A percentile compares a stretch with the other conserved stretches of the same genome.
Evolutionary conservation across 495 filamentous ascomycete genomes (phyloP).

Genomic region (Penicillium parvum): DNA sequence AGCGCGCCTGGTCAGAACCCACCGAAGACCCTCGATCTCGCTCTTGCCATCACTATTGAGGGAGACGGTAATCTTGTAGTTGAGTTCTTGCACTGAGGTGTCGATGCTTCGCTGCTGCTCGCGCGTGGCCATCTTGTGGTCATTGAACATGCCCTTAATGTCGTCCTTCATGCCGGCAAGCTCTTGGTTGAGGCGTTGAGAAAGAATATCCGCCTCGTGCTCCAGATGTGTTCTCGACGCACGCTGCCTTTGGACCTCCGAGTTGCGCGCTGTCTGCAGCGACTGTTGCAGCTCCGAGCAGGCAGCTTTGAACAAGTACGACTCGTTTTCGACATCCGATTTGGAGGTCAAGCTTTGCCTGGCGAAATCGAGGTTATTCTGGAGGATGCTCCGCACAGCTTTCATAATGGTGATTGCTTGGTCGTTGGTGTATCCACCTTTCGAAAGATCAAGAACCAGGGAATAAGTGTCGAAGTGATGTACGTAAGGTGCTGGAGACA

Average conservation of each 20-base stretch:
- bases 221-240: conserved; percentile 79
- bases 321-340: conserved; percentile 79
- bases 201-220: conserved; percentile 89
- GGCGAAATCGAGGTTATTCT: conserved; percentile 74
- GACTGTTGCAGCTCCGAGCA: conserved; percentile 88
- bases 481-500: conserved; percentile 73
- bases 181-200: conserved; percentile 77
- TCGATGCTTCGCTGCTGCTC: conserved; percentile 82
- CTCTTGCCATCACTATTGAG: conserved; percentile 83
- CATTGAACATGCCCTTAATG: conserved; percentile 92
- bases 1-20: conserved; percentile 83
- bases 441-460: conserved; percentile 70
- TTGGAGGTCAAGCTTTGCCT: conserved; percentile 70
- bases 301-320: conserved; percentile 89
- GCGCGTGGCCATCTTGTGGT: conserved; percentile 86
- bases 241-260: conserved; percentile 62
- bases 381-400: conserved; percentile 69
- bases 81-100: conserved; percentile 80
- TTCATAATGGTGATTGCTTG: conserved; percentile 86
- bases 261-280: conserved; percentile 51
- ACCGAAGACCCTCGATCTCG: conserved; percentile 85
- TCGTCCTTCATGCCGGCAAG: conserved; percentile 77
- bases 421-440: conserved; percentile 59
- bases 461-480: conserved; percentile 96
- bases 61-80: conserved; percentile 86